Evolutionary conservation across 176 grass and related monocot species (phyloP).

Genomic region (Puya raimondii): DNA sequence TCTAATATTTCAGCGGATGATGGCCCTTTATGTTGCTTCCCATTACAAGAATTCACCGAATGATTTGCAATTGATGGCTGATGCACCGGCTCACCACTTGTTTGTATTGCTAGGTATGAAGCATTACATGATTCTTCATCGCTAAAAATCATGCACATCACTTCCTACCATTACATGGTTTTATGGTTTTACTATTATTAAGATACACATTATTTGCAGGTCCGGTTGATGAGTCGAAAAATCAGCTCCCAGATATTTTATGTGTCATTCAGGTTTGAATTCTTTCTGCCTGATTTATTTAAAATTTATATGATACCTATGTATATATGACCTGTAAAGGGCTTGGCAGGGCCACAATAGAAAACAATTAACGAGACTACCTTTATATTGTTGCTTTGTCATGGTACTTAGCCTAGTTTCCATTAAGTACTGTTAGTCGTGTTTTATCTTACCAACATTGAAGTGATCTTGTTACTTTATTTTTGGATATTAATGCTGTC

Average conservation of each 20-base stretch:
- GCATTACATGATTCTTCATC: not conserved
- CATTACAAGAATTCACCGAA: conserved; percentile 99
- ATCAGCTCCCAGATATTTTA: conserved; percentile 91
- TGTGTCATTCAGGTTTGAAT: conserved; percentile 82
- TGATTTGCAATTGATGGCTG: conserved; percentile 99
- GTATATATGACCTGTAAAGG: not conserved
- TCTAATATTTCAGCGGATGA: conserved; percentile 77
- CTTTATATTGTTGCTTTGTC: no score
- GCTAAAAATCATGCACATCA: not conserved
- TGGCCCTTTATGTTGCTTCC: conserved; percentile 98
- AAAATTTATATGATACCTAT: not conserved
- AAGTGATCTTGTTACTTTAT: no score
- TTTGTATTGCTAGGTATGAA: conserved; percentile 94
- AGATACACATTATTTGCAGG: conserved; percentile 23
- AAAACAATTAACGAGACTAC: no score
- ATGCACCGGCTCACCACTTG: conserved; percentile 89
- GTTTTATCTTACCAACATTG: no score
- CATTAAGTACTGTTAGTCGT: no score
- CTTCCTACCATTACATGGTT: not conserved
- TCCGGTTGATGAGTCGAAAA: conserved; percentile 82
- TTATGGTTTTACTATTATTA: not conserved
- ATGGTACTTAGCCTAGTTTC: no score
- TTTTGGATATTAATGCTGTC: no score
- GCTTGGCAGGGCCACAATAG: no score
- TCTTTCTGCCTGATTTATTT: conserved; percentile 4